Evolutionary conservation across 345 rosid species (phyloP).

Genomic region (Acer negundo): DNA sequence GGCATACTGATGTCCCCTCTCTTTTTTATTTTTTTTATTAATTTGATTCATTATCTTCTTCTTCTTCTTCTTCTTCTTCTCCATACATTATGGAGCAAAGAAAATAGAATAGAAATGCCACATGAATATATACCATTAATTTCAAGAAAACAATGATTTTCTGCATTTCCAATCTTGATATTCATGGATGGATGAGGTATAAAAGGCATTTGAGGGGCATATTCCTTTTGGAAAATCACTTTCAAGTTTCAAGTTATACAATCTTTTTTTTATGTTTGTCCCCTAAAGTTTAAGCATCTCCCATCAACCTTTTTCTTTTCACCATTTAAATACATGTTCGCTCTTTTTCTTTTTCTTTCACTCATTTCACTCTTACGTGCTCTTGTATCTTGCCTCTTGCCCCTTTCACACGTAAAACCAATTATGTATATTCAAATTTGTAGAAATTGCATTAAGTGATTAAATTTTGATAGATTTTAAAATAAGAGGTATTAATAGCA

Average conservation of each 20-base stretch:
- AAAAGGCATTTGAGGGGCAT: constrained; percentile 6
- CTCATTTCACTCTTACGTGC: background rate
- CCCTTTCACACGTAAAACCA: background rate
- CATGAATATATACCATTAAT: background rate
- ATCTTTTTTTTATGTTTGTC: constrained; percentile 26
- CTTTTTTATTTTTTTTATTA: no score
- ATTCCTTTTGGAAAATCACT: constrained; percentile 1
- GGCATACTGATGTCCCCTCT: no score
- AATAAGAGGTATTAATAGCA: no score
- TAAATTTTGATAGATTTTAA: no score
- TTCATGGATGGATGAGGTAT: background rate
- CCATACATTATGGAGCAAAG: constrained; percentile 23
- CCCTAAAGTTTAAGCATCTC: constrained; percentile 37
- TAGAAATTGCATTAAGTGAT: no score
- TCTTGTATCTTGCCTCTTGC: background rate
- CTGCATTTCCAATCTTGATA: background rate
- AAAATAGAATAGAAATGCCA: background rate
- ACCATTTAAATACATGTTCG: background rate
- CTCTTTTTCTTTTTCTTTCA: background rate
- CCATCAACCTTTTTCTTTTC: background rate
- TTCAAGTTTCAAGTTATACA: background rate
- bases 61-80: background rate
- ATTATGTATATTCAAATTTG: no score
- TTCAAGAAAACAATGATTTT: no score
- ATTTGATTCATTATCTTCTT: no score